Evolutionary conservation across 441 rosid species (phyloP), one percentile per base, ranked within the genome.

Genomic region (Gossypium lobatum): DNA sequence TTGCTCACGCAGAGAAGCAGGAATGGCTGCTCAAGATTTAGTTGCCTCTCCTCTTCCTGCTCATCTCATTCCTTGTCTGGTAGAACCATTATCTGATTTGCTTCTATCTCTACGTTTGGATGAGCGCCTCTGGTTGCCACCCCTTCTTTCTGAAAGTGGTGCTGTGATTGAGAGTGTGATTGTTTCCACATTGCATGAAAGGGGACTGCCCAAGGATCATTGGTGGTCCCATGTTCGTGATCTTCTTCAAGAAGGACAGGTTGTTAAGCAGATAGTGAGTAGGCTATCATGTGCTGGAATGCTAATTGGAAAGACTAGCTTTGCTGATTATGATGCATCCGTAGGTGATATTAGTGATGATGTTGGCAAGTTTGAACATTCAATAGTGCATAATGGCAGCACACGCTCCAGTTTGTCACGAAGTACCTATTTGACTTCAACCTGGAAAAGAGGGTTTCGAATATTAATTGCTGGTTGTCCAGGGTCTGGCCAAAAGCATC

Each of bases 1-100:
- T 59, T 93, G 99, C 81, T 93, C 96, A 65, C 94, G 83, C 71
- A 88, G 99, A 86, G 98, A 93, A 85, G 97, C 98, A 58, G 99
- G 99, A 77, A 85, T 88, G 66, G 92, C 98, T 79, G 96, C 95
- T 71, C 76, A 88, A 81, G 97, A 89, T 79, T 81, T 90, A 73
- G 87, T 76, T 50, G 85, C 98, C 46, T 89, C 90, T 73, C 95
- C 95, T 37, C 97, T 95, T 82, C 97, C 98, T 26, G 59, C 81
- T 14, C 89, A 93, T 78, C 91, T 93, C 67, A 79, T 88, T 78
- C 97, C 97, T 62, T 93, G 89, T 84, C 80, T 95, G 53, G 76
- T 95, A 80, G 82, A 59, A 72, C 93, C 99, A 14, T 72, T 95
- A 67, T 85, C 89, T 62, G 74, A 78, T 58, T 85, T 95, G 84